Percentiles rank a stretch among this genome's conserved stretches.
Conservation (phyloP, 768 basidiomycete species). For the Termitomyces sp. region DNA sequence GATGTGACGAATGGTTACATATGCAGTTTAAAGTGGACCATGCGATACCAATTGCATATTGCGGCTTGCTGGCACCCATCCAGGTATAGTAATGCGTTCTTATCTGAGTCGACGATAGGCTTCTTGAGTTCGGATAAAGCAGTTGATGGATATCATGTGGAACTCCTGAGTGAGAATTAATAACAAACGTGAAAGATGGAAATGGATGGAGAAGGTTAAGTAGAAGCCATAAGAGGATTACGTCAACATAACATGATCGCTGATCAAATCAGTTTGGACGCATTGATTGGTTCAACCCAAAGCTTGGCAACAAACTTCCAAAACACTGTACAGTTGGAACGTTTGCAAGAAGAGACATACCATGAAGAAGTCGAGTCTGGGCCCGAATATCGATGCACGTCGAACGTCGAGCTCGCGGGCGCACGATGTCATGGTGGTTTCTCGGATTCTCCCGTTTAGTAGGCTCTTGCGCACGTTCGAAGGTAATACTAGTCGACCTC, state of each 20-base stretch:
- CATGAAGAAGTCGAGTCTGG: not conserved
- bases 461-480: no score
- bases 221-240: not conserved
- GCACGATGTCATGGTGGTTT: no score
- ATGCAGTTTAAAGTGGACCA: not conserved
- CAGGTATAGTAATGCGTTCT: not conserved
- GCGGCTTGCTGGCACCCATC: not conserved
- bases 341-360: not conserved
- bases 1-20: conserved; percentile 8
- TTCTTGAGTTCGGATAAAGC: no score
- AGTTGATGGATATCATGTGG: not conserved
- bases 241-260: not conserved
- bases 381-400: not conserved
- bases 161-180: not conserved
- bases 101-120: not conserved
- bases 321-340: not conserved
- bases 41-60: not conserved
- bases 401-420: no score
- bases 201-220: not conserved
- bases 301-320: not conserved
- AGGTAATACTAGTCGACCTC: no score
- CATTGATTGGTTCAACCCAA: not conserved
- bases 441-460: no score
- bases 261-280: not conserved
- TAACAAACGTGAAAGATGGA: not conserved